These are phyloP conservation scores for Chalaropsis thielavioides DNA, from an alignment of 2,329 filamentous ascomycete genomes.

Conservation along the genomic window DNA sequence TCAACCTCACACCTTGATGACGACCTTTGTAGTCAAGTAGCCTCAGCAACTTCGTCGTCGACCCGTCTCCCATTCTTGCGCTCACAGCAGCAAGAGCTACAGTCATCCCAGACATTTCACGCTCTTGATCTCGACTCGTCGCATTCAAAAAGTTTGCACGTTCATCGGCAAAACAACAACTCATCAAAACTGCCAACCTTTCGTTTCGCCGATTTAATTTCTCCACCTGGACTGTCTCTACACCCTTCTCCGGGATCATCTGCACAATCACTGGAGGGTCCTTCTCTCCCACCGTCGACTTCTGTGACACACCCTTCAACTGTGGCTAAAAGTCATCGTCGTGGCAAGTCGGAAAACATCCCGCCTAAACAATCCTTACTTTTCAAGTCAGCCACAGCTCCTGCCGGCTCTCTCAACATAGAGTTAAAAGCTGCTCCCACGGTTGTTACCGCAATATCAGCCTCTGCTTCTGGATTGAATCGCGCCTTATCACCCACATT, in stretches of 20 bases:
- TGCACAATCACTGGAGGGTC: constrained; percentile 23
- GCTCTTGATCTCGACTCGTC: constrained; percentile 14
- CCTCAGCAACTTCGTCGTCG: constrained; percentile 14
- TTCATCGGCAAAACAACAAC: constrained; percentile 39
- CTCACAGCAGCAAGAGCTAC: constrained; percentile 9
- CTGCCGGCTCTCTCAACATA: not conserved
- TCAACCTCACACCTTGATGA: constrained; percentile 16
- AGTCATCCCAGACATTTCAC: constrained; percentile 15
- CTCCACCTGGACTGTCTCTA: constrained; percentile 22
- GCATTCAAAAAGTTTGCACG: constrained; percentile 25
- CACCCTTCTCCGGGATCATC: constrained; percentile 21
- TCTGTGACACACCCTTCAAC: constrained; percentile 25
- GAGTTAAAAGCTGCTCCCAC: constrained; percentile 6
- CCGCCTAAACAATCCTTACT: constrained; percentile 10
- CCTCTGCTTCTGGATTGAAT: constrained; percentile 12
- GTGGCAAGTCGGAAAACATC: constrained; percentile 16
- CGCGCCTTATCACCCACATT: constrained; percentile 21
- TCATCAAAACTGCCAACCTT: constrained; percentile 42
- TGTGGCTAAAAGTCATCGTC: constrained; percentile 21
- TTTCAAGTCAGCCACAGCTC: constrained; percentile 8
- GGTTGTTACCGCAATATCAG: constrained; percentile 11
- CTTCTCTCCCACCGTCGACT: constrained; percentile 27
- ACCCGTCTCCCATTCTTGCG: constrained; percentile 8
- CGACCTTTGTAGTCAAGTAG: constrained; percentile 14
- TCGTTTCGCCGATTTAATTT: constrained; percentile 35